Base-by-base conservation (phyloP, 345 rosid genomes). In the Angophora floribunda region DNA sequence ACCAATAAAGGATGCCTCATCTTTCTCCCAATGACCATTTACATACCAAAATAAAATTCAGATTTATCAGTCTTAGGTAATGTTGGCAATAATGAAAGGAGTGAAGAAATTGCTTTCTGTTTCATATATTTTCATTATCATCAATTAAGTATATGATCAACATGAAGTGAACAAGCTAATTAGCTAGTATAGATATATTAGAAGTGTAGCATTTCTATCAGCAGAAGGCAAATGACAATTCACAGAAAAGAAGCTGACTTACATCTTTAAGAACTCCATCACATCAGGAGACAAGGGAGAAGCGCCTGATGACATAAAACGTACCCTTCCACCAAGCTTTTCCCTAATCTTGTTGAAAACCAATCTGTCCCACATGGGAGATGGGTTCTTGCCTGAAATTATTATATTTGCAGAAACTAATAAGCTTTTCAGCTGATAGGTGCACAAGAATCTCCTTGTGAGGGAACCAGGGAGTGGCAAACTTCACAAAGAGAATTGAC, bases 281-380 rank as follows among this genome's bases (percentile, higher is more conserved):
- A 98, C 99, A 92, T 97, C 99, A 89, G 99, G 97, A 91, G 99
- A 97, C 93, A 98, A 91, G 51, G 99, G 99, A 90, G 99, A 96
- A 92, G 99, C 99, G 59, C 99, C 99, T 59, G 98, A 98, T 22
- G 89, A 88, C 90, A 98, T 90, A 87, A 95, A 88, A 28, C 98
- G 98, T 70, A 98, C 97, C 89, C 96, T 95, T 65, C 99, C 99
- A 88, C 99, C 99, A 63, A 98, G 99, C 91, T 91, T 98, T 78
- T 92, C 98, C 89, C 89, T 95, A 90, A 98, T 95, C 91, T 98
- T 97, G 93, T 98, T 96, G 93, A 98, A 98, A 67, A 98, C 99
- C 95, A 98, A 89, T 91, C 96, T 94, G 91, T 97, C 99, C 99
- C 99, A 98, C 92, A 98, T 94, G 75, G 99, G 97, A 91, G 99